Base-by-base conservation (phyloP, 2,329 filamentous ascomycete species). In the Rutstroemia sp. region DNA sequence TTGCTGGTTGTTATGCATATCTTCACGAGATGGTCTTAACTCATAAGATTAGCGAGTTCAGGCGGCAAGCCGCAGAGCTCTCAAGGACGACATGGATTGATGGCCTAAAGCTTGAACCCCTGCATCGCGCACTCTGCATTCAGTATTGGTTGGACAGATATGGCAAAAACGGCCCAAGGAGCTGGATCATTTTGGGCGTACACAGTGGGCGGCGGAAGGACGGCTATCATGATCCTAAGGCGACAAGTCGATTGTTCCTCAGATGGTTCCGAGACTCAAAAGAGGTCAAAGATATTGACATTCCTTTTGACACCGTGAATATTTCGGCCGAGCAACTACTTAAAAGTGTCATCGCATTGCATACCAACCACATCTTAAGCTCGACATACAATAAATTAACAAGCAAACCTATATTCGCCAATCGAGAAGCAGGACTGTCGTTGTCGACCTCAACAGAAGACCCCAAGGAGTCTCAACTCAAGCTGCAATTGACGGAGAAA, bases 171-270 rank as follows among this genome's bases (percentile, higher is more conserved):
- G 82, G 82, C 0, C 77, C 81, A 16, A 96, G 95, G 74, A 95
- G 85, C 69, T 99, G 94, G 92, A 77, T 99, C 49, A 86, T 97
- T 62, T 77, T 99, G 51, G 92, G 91, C 9, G 81, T 96, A 38
- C 79, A 84, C 58, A 91, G 85, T 67, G 86, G 86, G 34, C 77
- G 74, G 54, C 61, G 63, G 14, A 78, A 75, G 57, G 68, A 71
- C 44, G 72, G 72, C 9, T 71, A 70, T 12, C 60, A 70, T 1
- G 73, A 77, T 51, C 67, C 73, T 4, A 77, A 74, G 57, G 64
- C 72, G 2, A 73, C 79, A 0, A 87, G 83, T 62, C 72, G 71
- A 49, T 69, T 94, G 47, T 78, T 75, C 2, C 73, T 86, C 41
- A 85, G 90, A 62, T 99, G 94, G 92, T 91, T 95, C 70, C 84